Evolutionary conservation across 2,329 filamentous ascomycete genomes (phyloP).

Genomic region (Orbilia ellipsospora): DNA sequence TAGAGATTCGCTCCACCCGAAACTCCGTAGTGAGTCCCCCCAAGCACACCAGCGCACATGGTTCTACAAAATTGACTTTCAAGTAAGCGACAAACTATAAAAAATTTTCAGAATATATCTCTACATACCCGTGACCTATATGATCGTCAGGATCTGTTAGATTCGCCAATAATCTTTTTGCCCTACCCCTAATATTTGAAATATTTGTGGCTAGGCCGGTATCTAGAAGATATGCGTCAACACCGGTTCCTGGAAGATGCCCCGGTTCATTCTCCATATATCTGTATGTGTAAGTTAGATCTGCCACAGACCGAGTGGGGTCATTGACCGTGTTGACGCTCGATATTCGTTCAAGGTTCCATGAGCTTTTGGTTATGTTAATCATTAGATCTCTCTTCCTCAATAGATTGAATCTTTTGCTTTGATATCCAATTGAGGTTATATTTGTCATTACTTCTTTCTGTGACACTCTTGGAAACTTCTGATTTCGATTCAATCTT

Average conservation of each 20-base stretch:
- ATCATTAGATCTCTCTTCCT: no score
- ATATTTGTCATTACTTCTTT: neutral
- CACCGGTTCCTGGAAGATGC: constrained; percentile 3
- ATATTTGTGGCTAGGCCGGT: neutral
- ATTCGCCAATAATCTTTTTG: constrained; percentile 13
- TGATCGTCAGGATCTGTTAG: constrained; percentile 59
- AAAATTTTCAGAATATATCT: neutral
- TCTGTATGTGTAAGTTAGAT: constrained; percentile 8
- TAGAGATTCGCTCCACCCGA: constrained; percentile 22
- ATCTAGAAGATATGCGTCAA: constrained; percentile 33
- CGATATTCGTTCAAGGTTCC: constrained; percentile 29
- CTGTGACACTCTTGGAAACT: neutral
- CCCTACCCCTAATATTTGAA: constrained; percentile 20
- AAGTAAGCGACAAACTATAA: neutral
- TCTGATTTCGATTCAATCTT: neutral
- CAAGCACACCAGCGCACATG: constrained; percentile 10
- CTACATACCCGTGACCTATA: constrained; percentile 30
- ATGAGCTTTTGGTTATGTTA: constrained; percentile 1
- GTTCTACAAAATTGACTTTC: neutral
- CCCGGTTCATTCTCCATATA: constrained; percentile 8
- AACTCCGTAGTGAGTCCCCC: constrained; percentile 2
- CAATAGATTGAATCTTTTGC: no score
- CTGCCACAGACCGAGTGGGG: neutral
- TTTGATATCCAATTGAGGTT: no score
- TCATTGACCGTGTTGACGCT: neutral